A percentile compares a stretch with the other conserved stretches of the same genome.
These are phyloP conservation scores for Rubroboletus pulcherrimus DNA, from an alignment of 768 basidiomycete genomes.

Conservation along the genomic window DNA sequence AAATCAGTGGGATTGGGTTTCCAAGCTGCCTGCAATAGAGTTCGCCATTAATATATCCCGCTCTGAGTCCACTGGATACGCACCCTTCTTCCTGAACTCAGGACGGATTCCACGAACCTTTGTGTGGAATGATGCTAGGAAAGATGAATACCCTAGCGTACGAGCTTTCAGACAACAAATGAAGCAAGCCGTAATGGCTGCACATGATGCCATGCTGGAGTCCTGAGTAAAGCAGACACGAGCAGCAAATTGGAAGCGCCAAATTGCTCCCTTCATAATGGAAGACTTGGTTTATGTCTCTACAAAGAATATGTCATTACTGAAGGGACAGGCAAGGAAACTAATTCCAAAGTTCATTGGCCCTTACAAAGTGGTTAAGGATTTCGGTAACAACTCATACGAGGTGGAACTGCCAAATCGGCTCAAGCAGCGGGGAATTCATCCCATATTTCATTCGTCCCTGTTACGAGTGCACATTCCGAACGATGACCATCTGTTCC, in stretches of 20 bases:
- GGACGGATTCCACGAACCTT: conserved; percentile 9
- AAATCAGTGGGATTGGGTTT: conserved; percentile 17
- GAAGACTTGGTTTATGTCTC: background rate
- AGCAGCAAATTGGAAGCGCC: conserved; percentile 22
- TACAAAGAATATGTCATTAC: background rate
- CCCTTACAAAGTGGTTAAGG: background rate
- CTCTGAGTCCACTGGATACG: conserved; percentile 19
- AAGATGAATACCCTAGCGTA: conserved; percentile 26
- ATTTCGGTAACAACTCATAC: conserved; percentile 11
- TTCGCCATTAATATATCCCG: conserved; percentile 21
- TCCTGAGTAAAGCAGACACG: conserved; percentile 33
- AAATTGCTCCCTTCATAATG: background rate
- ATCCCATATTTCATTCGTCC: too few species aligned
- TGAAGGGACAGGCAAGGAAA: background rate
- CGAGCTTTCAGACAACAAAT: conserved; percentile 23
- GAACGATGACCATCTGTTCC: too few species aligned
- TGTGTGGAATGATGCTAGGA: conserved; percentile 14
- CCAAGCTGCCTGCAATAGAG: conserved; percentile 2
- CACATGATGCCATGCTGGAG: conserved; percentile 32
- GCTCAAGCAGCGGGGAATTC: too few species aligned
- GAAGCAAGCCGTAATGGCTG: conserved; percentile 29
- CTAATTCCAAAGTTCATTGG: background rate
- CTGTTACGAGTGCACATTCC: too few species aligned
- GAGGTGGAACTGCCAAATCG: too few species aligned
- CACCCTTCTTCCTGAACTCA: conserved; percentile 14